Base-by-base conservation (phyloP, 2,329 filamentous ascomycete species). In the Phyllosticta citribraziliensis region DNA sequence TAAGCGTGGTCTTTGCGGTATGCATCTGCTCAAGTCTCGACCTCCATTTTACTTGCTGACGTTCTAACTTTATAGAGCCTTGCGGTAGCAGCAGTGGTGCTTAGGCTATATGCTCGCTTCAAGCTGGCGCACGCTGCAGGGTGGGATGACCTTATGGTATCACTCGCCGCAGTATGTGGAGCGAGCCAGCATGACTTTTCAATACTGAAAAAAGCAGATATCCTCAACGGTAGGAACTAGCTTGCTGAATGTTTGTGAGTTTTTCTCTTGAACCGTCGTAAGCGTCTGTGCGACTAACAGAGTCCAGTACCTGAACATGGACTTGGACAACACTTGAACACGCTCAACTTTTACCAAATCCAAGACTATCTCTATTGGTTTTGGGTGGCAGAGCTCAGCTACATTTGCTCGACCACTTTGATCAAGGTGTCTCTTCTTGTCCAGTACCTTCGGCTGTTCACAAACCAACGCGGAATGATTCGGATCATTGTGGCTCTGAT, bases 381-480 rank as follows among this genome's bases (percentile, higher is more conserved):
- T 10, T 74, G 69, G 63, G 56, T 66, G 1, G 68, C 68, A 22
- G 74, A 73, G 40, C 54, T 65, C 8, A 64, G 67, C 2, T 74
- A 74, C 63, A 65, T 66, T 52, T 63, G 65, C 5, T 70, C 68
- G 20, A 68, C 73, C 1, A 67, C 70, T 2, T 69, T 73, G 12
- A 73, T 75, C 63, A 75, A 75, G 55, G 65, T 75, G 19, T 66
- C 73, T 1, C 70, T 75, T 20, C 67, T 75, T 2, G 66, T 72
- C 50, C 73, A 75, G 59, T 75, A 73, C 52, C 67, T 70, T 17
- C 71, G 73, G 12, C 65, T 75, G 9, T 74, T 73, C 63, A 62
- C 66, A 17, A 66, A 65, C 50, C 22, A 55, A 12, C 63, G 60
- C 6, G 35, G 66, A 5, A 68, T 70, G 1, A 64, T 65, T 3